phyloP scores from a whole-genome alignment of 331 rosid genomes.

The Quercus lobata region DNA sequence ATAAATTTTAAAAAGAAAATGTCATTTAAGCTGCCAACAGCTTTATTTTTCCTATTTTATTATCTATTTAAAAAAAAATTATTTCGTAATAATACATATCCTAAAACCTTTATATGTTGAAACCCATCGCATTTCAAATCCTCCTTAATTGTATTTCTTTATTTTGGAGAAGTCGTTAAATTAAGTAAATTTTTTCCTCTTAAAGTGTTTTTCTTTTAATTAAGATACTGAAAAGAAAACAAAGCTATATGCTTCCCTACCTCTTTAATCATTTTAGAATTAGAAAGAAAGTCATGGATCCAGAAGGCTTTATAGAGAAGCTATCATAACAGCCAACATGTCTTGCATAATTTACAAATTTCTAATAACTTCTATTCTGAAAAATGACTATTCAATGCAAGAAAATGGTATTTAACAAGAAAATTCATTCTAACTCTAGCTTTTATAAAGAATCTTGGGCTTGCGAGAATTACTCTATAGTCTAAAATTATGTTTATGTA shows the following conservation, averaged over 20 bases:
- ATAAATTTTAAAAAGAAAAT: too few species aligned
- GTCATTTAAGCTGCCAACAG: background rate
- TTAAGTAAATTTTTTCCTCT: background rate
- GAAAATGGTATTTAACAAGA: background rate
- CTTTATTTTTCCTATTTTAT: background rate
- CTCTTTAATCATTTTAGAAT: slow-evolving; percentile 30
- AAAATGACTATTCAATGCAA: slow-evolving; percentile 26
- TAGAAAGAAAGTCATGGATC: slow-evolving; percentile 26
- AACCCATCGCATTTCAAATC: background rate
- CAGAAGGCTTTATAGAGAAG: slow-evolving; percentile 31
- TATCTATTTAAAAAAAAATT: too few species aligned
- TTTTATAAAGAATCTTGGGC: too few species aligned
- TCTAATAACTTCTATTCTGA: slow-evolving; percentile 22
- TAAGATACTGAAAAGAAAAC: background rate
- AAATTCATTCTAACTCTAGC: too few species aligned
- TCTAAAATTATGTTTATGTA: too few species aligned
- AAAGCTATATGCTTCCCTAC: slow-evolving; percentile 13
- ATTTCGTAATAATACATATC: background rate
- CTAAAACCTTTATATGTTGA: background rate
- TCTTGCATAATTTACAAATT: slow-evolving; percentile 29
- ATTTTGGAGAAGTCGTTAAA: background rate
- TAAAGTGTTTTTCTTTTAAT: background rate
- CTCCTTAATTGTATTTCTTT: background rate
- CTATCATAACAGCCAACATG: slow-evolving; percentile 46
- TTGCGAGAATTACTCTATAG: too few species aligned